Base-by-base conservation (phyloP, 148 eudicot genomes). In the Linanthus parryae region DNA sequence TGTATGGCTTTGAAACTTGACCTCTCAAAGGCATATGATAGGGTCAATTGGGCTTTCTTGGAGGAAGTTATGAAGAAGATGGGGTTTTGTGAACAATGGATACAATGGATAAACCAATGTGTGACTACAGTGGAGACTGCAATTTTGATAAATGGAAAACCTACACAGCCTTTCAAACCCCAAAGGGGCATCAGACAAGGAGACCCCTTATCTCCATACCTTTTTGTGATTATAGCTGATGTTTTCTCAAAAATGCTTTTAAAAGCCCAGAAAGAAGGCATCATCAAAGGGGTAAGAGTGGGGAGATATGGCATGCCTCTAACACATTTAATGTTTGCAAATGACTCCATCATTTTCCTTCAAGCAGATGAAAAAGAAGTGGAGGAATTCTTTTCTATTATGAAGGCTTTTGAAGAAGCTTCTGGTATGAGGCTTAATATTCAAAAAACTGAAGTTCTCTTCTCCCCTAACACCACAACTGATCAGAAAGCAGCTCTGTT, bases 21-120 rank as follows among this genome's bases (percentile, higher is more conserved):
- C n/a, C n/a, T 37, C n/a, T 37, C 41, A 12, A 37, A 37, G 41
- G 41, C 41, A 37, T 37, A 37, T 37, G 41, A 37, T 37, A 37
- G 3, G n/a, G 41, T 37, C 41, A 16, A 37, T 37, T 37, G 41
- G 41, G 14, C n/a, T 10, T 37, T 37, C n/a, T 11, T 37, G 4
- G 13, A 37, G n/a, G 11, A 11, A 2, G 41, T 37, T 3, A 37
- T 37, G 41, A 37, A 37, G 41, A 5, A 37, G 41, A 13, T 37
- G 11, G 41, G 41, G 11, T 37, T 37, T 37, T 13, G 3, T 37
- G n/a, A 37, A 16, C 5, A 37, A 37, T 10, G 5, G 7, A 37
- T 37, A 3, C 3, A 11, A 5, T 37, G 41, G 41, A 37, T 37
- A 10, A 37, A 10, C n/a, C n/a, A 37, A 11, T 37, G 41, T 12